Percentiles rank a stretch among this genome's conserved stretches.
These are phyloP conservation scores for Trametes coccinea DNA, from an alignment of 768 basidiomycete species.

Conservation along the genomic window DNA sequence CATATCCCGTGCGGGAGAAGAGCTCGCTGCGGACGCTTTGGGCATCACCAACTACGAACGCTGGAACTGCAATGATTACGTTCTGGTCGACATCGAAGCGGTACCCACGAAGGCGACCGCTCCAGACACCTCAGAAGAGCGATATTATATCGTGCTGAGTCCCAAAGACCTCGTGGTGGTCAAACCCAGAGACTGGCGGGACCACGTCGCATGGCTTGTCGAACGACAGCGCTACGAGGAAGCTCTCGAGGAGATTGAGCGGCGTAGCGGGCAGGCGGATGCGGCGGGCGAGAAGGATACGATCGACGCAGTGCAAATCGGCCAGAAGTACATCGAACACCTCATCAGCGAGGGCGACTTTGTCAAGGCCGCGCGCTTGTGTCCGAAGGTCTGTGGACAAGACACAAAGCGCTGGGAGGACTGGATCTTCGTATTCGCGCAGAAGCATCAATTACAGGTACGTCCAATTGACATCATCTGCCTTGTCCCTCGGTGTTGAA, in stretches of 20 bases:
- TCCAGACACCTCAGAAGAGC: conserved; percentile 23
- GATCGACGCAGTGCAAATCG: conserved; percentile 68
- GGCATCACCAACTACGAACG: conserved; percentile 74
- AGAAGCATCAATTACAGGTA: conserved; percentile 78
- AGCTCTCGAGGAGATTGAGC: conserved; percentile 41
- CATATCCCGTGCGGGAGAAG: conserved; percentile 86
- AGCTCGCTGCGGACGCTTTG: conserved; percentile 82
- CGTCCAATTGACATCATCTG: conserved; percentile 18
- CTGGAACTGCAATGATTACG: conserved; percentile 93
- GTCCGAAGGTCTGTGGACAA: conserved; percentile 82
- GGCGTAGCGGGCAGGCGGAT: conserved; percentile 11
- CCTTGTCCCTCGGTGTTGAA: background rate
- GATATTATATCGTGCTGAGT: conserved; percentile 80
- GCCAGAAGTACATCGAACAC: conserved; percentile 83
- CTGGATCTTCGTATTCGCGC: conserved; percentile 90
- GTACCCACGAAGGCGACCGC: conserved; percentile 14
- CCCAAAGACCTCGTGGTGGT: conserved; percentile 88
- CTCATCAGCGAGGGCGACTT: conserved; percentile 78
- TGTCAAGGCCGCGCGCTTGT: conserved; percentile 75
- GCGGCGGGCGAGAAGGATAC: conserved; percentile 31
- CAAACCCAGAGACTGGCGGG: conserved; percentile 81
- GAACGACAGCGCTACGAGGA: conserved; percentile 86
- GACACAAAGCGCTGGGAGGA: conserved; percentile 89
- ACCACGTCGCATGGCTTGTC: conserved; percentile 92
- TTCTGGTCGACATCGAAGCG: conserved; percentile 52